Base-by-base conservation (phyloP, 768 basidiomycete species). In the Lepiota subincarnata region DNA sequence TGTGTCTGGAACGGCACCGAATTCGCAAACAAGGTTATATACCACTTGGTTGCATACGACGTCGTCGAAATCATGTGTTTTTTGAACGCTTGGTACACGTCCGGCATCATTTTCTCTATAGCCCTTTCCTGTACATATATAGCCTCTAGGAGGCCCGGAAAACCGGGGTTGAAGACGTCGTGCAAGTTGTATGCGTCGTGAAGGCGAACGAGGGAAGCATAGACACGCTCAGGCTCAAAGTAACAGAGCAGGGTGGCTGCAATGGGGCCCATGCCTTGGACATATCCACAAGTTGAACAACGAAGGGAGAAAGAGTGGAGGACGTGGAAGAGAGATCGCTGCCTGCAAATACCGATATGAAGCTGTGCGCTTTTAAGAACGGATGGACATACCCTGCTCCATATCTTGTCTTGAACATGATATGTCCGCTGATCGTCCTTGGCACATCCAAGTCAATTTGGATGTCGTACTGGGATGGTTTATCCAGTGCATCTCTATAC, bases 361-460 rank as follows among this genome's bases (percentile, higher is more conserved):
- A 34, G 14, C 4, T 31, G 49, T 38, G 40, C 20, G 39, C 13
- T 45, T 18, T 37, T 56, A 48, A 42, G 47, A 49, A 45, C 11
- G 16, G 42, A 43, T 57, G 50, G 3, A 76, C 89, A 64, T 66
- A 92, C 92, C 95, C 97, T 55, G 87, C 82, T 46, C 97, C 97
- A 69, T 99, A 99, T 59, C 97, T 80, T 45, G 97, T 99, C 59
- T 86, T 82, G 64, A 98, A 99, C 75, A 95, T 79, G 55, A 97
- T 80, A 70, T 98, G 94, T 0, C 94, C 94, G 55, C 84, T 89
- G 59, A 98, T 97, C 11, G 97, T 98, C 63, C 97, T 73, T 2
- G 97, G 97, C 1, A 98, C 95, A 64, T 99, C 97, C 59, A 99
- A 75, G 71, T 99, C 97, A 60, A 98, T 98, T 73, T 98, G 97